These are phyloP conservation scores for Eremochloa ophiuroides DNA, from an alignment of 176 grass and related monocot genomes.

Conservation along the genomic window DNA sequence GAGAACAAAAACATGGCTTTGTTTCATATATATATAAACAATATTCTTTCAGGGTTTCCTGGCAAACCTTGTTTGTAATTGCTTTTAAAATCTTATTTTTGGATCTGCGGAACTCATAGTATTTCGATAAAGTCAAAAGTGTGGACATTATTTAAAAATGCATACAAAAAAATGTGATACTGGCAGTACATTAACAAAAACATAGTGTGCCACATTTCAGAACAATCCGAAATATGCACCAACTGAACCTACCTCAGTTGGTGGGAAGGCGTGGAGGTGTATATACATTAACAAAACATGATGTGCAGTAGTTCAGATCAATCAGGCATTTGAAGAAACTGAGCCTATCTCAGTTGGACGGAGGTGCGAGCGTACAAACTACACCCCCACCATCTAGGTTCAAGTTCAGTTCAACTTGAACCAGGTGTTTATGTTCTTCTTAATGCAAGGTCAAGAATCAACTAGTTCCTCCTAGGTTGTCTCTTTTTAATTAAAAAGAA, in stretches of 20 bases:
- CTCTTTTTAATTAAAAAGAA: not conserved
- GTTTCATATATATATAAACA: not conserved
- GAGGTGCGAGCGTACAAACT: not conserved
- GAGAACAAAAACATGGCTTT: not conserved
- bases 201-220: not conserved
- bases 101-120: not conserved
- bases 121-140: not conserved
- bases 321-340: not conserved
- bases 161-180: not conserved
- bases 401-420: not conserved
- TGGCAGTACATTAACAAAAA: not conserved
- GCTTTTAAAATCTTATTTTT: not conserved
- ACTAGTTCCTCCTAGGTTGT: not conserved
- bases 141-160: not conserved
- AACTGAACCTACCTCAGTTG: not conserved
- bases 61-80: not conserved
- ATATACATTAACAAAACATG: not conserved
- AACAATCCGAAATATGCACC: not conserved
- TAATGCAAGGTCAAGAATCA: not conserved
- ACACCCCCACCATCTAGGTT: not conserved
- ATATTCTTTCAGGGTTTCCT: not conserved
- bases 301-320: not conserved
- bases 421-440: not conserved
- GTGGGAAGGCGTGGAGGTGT: too few species aligned
- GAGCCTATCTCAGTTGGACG: not conserved